Conservation (phyloP, 2,329 filamentous ascomycete species). For the Dactylellina leptospora region DNA sequence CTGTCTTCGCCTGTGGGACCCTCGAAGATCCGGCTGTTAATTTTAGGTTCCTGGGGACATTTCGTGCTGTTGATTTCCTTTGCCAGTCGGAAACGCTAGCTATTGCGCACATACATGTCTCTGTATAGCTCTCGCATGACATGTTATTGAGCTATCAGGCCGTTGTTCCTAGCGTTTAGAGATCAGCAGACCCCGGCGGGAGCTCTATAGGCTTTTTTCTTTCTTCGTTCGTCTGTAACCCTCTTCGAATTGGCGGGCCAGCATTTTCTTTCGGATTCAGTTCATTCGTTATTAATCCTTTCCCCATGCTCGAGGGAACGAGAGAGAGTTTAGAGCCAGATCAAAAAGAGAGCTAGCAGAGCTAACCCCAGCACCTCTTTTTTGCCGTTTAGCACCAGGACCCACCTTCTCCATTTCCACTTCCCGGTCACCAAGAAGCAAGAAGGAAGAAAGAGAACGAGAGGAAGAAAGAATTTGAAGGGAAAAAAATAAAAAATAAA, state of each 20-base stretch:
- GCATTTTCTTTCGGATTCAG: conserved; percentile 8
- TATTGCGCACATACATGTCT: conserved; percentile 20
- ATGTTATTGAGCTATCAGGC: conserved; percentile 21
- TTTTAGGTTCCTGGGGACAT: conserved; percentile 22
- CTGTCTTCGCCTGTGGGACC: no score
- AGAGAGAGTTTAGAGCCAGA: conserved; percentile 19
- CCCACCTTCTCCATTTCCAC: conserved; percentile 52
- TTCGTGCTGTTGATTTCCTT: conserved; percentile 21
- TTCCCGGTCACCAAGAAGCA: conserved; percentile 18
- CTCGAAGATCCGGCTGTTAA: no score
- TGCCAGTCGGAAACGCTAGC: conserved; percentile 24
- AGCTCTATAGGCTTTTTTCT: conserved; percentile 32
- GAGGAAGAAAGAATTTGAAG: background rate
- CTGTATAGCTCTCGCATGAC: conserved; percentile 8
- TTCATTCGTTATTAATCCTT: background rate
- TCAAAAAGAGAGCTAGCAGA: conserved; percentile 35
- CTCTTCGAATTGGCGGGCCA: conserved; percentile 27
- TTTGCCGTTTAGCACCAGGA: conserved; percentile 53
- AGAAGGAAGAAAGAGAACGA: conserved; percentile 5
- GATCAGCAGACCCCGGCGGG: conserved; percentile 52
- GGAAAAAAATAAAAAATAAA: conserved; percentile 6
- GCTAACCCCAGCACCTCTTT: conserved; percentile 48
- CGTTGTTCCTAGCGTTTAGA: conserved; percentile 37
- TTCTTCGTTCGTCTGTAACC: conserved; percentile 1
- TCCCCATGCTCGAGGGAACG: conserved; percentile 28